These are phyloP conservation scores for Cladosporium austrohemisphaericum DNA, from an alignment of 2,329 filamentous ascomycete species.

Conservation along the genomic window DNA sequence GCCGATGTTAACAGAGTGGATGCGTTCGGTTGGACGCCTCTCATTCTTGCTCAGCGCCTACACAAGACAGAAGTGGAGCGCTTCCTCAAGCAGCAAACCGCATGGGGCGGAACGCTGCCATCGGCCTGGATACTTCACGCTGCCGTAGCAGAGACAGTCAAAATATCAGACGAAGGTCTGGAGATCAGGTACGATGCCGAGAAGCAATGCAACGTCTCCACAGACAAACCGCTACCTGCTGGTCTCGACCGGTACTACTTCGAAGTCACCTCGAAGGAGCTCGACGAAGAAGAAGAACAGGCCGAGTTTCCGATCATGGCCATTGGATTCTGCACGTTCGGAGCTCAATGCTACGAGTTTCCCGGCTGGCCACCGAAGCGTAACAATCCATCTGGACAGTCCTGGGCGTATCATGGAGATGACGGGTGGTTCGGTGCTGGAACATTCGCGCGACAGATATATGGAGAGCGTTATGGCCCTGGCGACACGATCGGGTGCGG, in stretches of 20 bases:
- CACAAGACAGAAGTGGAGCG: conserved; percentile 8
- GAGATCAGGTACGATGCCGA: background rate
- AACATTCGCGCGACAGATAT: background rate
- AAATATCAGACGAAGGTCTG: background rate
- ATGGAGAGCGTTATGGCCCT: background rate
- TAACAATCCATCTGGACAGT: background rate
- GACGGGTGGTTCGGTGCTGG: background rate
- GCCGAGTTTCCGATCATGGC: conserved; percentile 9
- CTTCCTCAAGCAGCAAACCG: conserved; percentile 17
- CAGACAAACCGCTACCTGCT: conserved; percentile 17
- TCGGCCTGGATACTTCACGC: conserved; percentile 1
- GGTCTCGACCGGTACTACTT: conserved; percentile 17
- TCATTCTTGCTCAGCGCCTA: conserved; percentile 16
- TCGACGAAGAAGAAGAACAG: background rate
- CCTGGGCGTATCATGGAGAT: background rate
- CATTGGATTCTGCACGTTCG: conserved; percentile 15
- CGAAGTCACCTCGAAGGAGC: conserved; percentile 14
- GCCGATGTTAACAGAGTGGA: conserved; percentile 18
- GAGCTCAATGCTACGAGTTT: conserved; percentile 1
- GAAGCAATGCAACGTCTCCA: conserved; percentile 8
- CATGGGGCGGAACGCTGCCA: conserved; percentile 15
- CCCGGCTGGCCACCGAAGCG: conserved; percentile 12
- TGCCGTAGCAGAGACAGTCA: background rate
- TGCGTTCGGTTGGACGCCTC: conserved; percentile 19
- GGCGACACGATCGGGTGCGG: background rate